A percentile compares a stretch with the other conserved stretches of the same genome.
Evolutionary conservation across 306 rosid genomes (phyloP).

Genomic region (Vicia sativa): DNA sequence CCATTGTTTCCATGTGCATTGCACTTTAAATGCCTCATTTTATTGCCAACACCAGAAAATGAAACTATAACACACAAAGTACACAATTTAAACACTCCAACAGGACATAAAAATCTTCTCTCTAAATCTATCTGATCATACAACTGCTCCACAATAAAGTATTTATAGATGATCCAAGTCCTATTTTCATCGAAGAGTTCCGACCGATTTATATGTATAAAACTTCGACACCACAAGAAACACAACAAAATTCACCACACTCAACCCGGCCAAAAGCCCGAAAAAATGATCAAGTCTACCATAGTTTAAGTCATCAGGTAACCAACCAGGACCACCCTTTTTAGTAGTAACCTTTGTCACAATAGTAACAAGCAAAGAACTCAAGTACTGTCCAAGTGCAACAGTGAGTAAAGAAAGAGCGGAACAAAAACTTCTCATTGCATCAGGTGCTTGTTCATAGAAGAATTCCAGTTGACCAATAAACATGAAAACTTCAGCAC

Average conservation of each 20-base stretch:
- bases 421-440: constrained; percentile 83
- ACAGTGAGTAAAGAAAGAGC: constrained; percentile 72
- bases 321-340: constrained; percentile 76
- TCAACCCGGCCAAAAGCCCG: constrained; percentile 66
- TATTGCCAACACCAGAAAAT: too few relatives aligned
- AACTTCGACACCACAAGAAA: constrained; percentile 55
- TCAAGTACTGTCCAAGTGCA: constrained; percentile 74
- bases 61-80: not conserved
- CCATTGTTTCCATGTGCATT: not conserved
- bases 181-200: constrained; percentile 33
- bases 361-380: constrained; percentile 68
- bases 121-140: too few relatives aligned
- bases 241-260: constrained; percentile 58
- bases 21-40: too few relatives aligned
- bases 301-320: constrained; percentile 69
- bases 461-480: not conserved
- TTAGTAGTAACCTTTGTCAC: constrained; percentile 53
- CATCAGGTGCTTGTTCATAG: constrained; percentile 68
- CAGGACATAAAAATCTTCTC: too few relatives aligned
- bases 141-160: not conserved
- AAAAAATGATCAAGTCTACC: constrained; percentile 78
- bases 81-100: not conserved
- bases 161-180: not conserved
- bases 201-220: constrained; percentile 58
- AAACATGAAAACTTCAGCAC: constrained; percentile 4